Evolutionary conservation across 352 stramenopile species (phyloP).

Genomic region (Blastocystis sp.): DNA sequence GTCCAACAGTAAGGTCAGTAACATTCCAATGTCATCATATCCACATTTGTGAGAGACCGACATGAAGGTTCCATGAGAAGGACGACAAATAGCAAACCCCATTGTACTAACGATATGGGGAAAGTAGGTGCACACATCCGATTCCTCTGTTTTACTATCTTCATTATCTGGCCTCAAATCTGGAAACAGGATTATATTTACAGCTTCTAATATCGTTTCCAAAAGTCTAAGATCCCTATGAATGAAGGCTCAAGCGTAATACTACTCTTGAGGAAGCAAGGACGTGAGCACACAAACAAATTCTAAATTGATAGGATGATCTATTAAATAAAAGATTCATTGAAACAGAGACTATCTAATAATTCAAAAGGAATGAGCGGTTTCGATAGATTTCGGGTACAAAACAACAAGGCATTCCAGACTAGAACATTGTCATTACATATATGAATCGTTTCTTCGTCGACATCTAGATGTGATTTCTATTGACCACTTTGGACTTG

Average conservation of each 20-base stretch:
- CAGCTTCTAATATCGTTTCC: not conserved
- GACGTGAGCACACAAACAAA: not conserved
- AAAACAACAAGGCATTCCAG: conserved; percentile 22
- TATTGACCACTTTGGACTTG: not conserved
- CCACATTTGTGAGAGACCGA: conserved; percentile 17
- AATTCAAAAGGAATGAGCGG: conserved; percentile 54
- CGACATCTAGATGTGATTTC: not conserved
- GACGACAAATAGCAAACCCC: conserved; percentile 39
- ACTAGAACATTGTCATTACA: conserved; percentile 26
- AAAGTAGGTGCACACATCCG: not conserved
- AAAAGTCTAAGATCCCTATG: not conserved
- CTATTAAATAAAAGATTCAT: not conserved
- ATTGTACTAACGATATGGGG: conserved; percentile 46
- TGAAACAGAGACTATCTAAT: not conserved
- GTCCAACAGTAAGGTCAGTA: conserved; percentile 38
- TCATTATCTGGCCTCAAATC: not conserved
- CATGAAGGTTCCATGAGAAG: not conserved
- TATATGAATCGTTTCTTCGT: not conserved
- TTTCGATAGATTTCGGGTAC: conserved; percentile 11
- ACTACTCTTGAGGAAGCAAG: not conserved
- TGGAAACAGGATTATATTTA: conserved; percentile 27
- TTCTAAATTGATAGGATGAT: conserved; percentile 9
- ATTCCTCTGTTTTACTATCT: not conserved
- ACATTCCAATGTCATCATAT: conserved; percentile 18
- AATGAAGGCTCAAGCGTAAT: not conserved